Percentiles rank a stretch among this genome's conserved stretches.
phyloP scores from a whole-genome alignment of 495 filamentous ascomycete genomes.

The Tuber microsphaerosporum region DNA sequence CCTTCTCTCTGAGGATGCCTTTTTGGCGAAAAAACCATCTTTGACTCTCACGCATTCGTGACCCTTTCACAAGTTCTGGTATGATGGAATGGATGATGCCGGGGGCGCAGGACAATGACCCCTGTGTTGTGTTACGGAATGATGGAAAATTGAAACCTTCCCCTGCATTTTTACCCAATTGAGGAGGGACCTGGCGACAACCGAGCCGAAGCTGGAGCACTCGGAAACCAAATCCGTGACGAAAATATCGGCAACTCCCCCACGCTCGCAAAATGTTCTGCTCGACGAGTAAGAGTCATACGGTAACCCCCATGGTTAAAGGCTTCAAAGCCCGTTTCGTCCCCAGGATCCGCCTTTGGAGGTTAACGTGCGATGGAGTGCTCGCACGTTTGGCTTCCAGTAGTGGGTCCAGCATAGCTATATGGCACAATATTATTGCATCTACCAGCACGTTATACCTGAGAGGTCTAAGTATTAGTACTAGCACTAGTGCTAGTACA shows the following conservation, averaged over 20 bases:
- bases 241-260: neutral
- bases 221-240: neutral
- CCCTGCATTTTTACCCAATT: neutral
- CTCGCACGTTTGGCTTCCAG: too few relatives aligned
- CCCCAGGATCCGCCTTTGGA: neutral
- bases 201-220: neutral
- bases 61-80: neutral
- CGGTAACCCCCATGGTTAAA: neutral
- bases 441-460: too few relatives aligned
- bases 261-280: neutral
- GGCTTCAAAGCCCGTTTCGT: neutral
- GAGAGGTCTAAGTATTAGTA: too few relatives aligned
- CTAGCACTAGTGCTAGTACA: too few relatives aligned
- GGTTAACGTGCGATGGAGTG: too few relatives aligned
- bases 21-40: neutral
- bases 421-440: too few relatives aligned
- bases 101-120: neutral
- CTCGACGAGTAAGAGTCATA: neutral
- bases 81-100: neutral
- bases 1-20: neutral
- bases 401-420: neutral
- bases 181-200: neutral
- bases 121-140: neutral
- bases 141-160: neutral
- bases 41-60: neutral